Evolutionary conservation across 208 protist genomes (phyloP), one percentile per base, ranked within the genome.

Genomic region (Blastocrithidia nonstop): DNA sequence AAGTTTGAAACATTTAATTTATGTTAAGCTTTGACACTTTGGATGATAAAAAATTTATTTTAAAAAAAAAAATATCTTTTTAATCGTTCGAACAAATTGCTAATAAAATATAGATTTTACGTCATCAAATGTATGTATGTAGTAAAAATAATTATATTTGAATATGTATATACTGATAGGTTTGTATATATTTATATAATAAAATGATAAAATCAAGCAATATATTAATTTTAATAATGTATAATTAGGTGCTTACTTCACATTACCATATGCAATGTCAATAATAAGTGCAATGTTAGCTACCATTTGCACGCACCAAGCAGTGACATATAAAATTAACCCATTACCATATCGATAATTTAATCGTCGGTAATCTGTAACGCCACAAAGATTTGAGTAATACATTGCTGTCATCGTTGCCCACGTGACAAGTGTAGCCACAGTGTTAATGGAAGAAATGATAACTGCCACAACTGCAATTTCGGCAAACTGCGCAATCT

Each of bases 391-490:
- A 61, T 69, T 56, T 39, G 56, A 43, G 54, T 56, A 75, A 61
- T 70, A 75, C 50, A 66, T 56, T 43, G 66, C 60, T 17, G 65
- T 43, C 66, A 75, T 75, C 53, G 66, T 65, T 28, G 66, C 29
- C 66, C 61, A 70, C 23, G 61, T 58, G 9, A 75, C 66, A 6
- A 75, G 57, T 21, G 61, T 68, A 37, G 66, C 49, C 38, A 75
- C 45, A 29, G 45, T 57, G 61, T 62, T 75, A 41, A 75, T 75
- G 39, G 35, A 61, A 13, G 56, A 60, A 46, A 75, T 75, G 38
- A 75, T 75, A 43, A 50, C 45, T 6, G 66, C 66, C 15, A 75
- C 66, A 29, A 75, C 57, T 48, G 66, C 66, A 3, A 75, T 56
- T 51, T 75, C 66, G 39, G 66, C 66, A 35, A 58, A 68, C 54